Evolutionary conservation across 2,329 filamentous ascomycete genomes (phyloP).

Genomic region (Alternaria triticina): DNA sequence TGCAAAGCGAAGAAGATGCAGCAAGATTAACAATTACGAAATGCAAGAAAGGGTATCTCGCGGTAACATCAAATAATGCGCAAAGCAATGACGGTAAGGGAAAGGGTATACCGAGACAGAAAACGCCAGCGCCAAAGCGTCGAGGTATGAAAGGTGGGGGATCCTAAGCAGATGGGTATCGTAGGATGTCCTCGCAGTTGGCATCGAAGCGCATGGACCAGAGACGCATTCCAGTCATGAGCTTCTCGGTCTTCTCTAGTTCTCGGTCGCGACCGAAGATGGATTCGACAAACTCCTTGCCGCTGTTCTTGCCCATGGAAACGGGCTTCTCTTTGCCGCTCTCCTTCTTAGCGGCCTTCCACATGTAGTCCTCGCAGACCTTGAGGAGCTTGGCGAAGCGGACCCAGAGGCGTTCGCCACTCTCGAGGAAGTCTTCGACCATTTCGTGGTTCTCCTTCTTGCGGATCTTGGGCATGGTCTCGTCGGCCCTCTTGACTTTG

Average conservation of each 20-base stretch:
- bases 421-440: slow-evolving; percentile 88
- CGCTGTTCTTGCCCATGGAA: slow-evolving; percentile 85
- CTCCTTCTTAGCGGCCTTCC: slow-evolving; percentile 79
- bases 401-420: slow-evolving; percentile 83
- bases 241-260: slow-evolving; percentile 85
- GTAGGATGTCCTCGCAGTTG: slow-evolving; percentile 90
- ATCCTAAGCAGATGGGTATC: slow-evolving; percentile 53
- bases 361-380: slow-evolving; percentile 92
- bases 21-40: slow-evolving; percentile 47
- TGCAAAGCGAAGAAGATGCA: slow-evolving; percentile 42
- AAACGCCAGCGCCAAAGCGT: slow-evolving; percentile 37
- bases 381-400: slow-evolving; percentile 88
- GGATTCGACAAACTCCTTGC: slow-evolving; percentile 93
- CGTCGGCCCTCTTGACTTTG: slow-evolving; percentile 90
- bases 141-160: slow-evolving; percentile 17
- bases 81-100: slow-evolving; percentile 24
- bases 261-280: slow-evolving; percentile 93
- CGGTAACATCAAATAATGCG: slow-evolving; percentile 41
- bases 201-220: slow-evolving; percentile 96
- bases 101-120: slow-evolving; percentile 30
- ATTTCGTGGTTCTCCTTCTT: slow-evolving; percentile 76
- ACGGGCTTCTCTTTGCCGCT: slow-evolving; percentile 65
- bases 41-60: slow-evolving; percentile 50
- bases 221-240: slow-evolving; percentile 86
- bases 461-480: slow-evolving; percentile 75